A percentile compares a stretch with the other conserved stretches of the same genome.
Evolutionary conservation across 164 flowering plant genomes (phyloP).

Genomic region (Platanus orientalis): DNA sequence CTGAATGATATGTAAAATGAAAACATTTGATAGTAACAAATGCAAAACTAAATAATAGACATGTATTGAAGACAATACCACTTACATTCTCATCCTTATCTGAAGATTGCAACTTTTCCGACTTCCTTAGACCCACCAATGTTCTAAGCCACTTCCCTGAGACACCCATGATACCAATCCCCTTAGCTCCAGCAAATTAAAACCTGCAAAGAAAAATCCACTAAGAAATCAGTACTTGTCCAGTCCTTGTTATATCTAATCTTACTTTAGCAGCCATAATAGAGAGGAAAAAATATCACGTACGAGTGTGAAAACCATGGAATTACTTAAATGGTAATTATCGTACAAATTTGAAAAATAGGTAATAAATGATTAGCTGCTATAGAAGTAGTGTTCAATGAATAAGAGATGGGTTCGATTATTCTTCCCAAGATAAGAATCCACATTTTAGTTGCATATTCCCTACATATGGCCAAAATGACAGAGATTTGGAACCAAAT

Average conservation of each 20-base stretch:
- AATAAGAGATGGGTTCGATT: too few relatives aligned
- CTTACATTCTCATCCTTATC: constrained; percentile 60
- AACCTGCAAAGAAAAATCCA: constrained; percentile 30
- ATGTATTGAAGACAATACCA: not conserved
- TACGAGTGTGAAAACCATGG: not conserved
- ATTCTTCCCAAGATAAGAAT: too few relatives aligned
- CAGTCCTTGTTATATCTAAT: not conserved
- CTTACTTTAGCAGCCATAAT: not conserved
- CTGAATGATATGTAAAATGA: too few relatives aligned
- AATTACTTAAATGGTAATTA: too few relatives aligned
- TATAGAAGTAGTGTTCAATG: too few relatives aligned
- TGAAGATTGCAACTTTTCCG: constrained; percentile 60
- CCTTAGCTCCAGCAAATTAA: constrained; percentile 15
- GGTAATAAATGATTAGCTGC: too few relatives aligned
- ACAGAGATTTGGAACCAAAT: too few relatives aligned
- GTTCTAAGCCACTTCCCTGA: constrained; percentile 83
- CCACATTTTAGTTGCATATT: too few relatives aligned
- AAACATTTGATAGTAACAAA: not conserved
- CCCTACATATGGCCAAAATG: too few relatives aligned
- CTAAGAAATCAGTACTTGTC: constrained; percentile 9
- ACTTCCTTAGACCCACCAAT: constrained; percentile 69
- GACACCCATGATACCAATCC: constrained; percentile 55
- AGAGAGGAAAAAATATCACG: not conserved
- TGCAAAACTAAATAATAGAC: too few relatives aligned
- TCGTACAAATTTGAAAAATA: too few relatives aligned